Conservation (phyloP, 345 rosid species). For the Euclidium syriacum region DNA sequence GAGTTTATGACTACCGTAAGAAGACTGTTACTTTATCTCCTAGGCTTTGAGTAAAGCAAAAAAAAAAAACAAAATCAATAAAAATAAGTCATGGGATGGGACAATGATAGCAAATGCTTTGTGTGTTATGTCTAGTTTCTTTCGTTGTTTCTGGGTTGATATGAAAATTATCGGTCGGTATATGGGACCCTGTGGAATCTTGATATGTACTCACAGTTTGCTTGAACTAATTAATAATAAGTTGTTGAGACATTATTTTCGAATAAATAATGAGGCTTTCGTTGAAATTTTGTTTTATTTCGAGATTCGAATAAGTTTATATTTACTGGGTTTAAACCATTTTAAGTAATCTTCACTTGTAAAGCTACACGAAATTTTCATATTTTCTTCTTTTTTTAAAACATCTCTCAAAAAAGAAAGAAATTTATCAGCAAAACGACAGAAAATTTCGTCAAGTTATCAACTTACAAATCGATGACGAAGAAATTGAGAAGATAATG, state of each 20-base stretch:
- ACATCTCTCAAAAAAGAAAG: no score
- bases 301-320: no score
- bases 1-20: constrained; percentile 63
- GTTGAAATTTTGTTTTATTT: background rate
- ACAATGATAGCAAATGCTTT: background rate
- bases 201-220: background rate
- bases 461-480: constrained; percentile 11
- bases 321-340: no score
- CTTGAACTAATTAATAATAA: background rate
- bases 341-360: background rate
- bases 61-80: no score
- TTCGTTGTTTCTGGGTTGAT: background rate
- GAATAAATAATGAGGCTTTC: background rate
- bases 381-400: no score
- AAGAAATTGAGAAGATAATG: constrained; percentile 19
- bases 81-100: no score
- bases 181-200: background rate
- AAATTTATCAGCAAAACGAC: constrained; percentile 4
- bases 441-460: background rate
- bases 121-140: background rate
- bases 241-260: background rate
- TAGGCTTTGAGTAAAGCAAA: constrained; percentile 44
- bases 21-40: constrained; percentile 30
- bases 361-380: background rate
- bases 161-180: background rate